Evolutionary conservation across 441 rosid genomes (phyloP), one percentile per base, ranked within the genome.

Genomic region (Croton setiger): DNA sequence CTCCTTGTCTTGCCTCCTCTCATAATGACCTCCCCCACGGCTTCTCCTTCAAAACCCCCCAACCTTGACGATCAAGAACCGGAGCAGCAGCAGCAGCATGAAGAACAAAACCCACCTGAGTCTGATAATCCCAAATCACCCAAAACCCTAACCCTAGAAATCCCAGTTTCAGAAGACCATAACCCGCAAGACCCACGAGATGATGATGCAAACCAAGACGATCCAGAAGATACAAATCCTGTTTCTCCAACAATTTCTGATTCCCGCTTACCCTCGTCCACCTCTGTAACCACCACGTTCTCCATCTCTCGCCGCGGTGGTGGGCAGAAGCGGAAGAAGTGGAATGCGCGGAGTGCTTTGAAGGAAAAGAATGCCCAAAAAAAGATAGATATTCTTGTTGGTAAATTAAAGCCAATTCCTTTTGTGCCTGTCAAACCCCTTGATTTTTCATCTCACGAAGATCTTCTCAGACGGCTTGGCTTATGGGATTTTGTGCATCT

Each of bases 401-500:
- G 72, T 58, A 80, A 64, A 43, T 73, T 92, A 54, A 90, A 79
- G 58, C 91, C 86, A 2, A 53, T 92, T 23, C 86, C 98, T 47
- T 95, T 95, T 68, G 71, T 63, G 6, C 96, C 98, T 36, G 15
- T 27, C 37, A 84, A 85, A 75, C 27, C 79, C 78, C 85, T 89
- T 36, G 94, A 95, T 72, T 84, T 89, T 56, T 18, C 81, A 18
- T 58, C 75, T 37, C 92, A 89, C 67, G 88, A 89, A 63, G 75
- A 60, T 58, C 84, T 92, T 4, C 72, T 95, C 60, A 86, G 70
- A 77, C 78, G 86, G 31, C 63, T 95, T 5, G 96, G 97, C 8
- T 66, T 95, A 31, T 95, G 98, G 98, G 94, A 92, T 7, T 92
- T 95, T 60, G 84, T 86, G 7, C 91, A 86, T 51, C 57, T 92